Percentiles rank a stretch among this genome's conserved stretches.
phyloP scores from a whole-genome alignment of 768 basidiomycete genomes.

The Leccinum pellstonianum region DNA sequence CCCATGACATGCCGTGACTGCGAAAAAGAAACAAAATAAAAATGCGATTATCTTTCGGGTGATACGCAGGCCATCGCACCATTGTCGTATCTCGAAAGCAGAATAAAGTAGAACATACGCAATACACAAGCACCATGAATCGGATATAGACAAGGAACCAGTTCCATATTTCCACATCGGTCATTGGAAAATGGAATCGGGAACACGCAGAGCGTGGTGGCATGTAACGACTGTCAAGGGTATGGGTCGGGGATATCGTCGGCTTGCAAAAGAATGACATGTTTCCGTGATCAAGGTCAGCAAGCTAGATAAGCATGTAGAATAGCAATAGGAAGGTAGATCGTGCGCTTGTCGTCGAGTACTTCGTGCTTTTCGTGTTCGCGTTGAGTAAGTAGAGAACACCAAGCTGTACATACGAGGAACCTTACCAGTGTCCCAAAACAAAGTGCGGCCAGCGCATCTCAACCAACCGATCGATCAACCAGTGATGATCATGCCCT shows the following conservation, averaged over 20 bases:
- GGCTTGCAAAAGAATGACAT: conserved; percentile 30
- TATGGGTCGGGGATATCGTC: conserved; percentile 32
- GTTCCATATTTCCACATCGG: conserved; percentile 12
- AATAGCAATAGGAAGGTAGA: conserved; percentile 32
- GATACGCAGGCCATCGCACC: conserved; percentile 10
- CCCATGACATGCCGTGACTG: not conserved
- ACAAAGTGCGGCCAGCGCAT: conserved; percentile 31
- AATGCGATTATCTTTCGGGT: conserved; percentile 24
- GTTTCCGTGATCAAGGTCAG: conserved; percentile 29
- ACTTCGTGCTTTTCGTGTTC: conserved; percentile 21
- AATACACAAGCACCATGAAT: conserved; percentile 29
- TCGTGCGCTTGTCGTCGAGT: conserved; percentile 35
- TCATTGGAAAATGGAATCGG: conserved; percentile 6
- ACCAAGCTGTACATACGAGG: too few relatives aligned
- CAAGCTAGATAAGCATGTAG: conserved; percentile 34
- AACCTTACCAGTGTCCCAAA: conserved; percentile 26
- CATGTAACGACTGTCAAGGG: conserved; percentile 32
- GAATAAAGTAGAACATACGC: conserved; percentile 31
- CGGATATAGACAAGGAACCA: conserved; percentile 27
- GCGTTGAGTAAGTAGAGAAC: conserved; percentile 1
- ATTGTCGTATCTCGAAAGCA: conserved; percentile 18
- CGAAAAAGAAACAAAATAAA: conserved; percentile 13
- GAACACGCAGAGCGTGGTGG: conserved; percentile 15
- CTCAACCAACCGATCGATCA: conserved; percentile 24
- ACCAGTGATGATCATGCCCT: conserved; percentile 45